Base-by-base conservation (phyloP, 2,329 filamentous ascomycete species). In the Monilinia laxa region DNA sequence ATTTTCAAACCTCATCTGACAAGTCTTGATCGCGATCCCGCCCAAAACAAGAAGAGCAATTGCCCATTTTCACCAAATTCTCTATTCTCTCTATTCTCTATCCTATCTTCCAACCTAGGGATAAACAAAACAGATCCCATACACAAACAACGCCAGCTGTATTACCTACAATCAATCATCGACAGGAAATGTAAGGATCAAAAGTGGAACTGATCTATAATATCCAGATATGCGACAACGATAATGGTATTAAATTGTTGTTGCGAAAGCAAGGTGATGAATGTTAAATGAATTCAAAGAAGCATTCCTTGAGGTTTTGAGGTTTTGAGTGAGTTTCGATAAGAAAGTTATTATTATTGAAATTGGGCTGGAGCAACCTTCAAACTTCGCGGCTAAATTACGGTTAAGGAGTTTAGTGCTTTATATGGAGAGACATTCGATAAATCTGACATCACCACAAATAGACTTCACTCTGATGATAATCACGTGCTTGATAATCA, bases 21-120 rank as follows among this genome's bases (percentile, higher is more conserved):
- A 78, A 77, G 70, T 85, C 83, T 49, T 67, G 68, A 70, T 79
- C 79, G 63, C 80, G 79, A 65, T 81, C 80, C 70, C 79, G 76
- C 69, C 86, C 85, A 55, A 89, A 78, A 74, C 86, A 89, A 66
- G 86, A 88, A 69, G 83, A 80, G 77, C 86, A 88, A 76, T 81
- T 81, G 68, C 86, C 86, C 86, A 88, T 88, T 42, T 14, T 68
- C 20, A 54, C 35, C 54, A 56, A 45, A 62, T 62, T 62, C 42
- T 42, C 64, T 67, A 23, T 5, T 56, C 57, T 38, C 31, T 55
- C 65, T 42, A n/a, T 42, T 51, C 56, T 28, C 25, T 49, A 47
- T 47, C 9, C 57, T 25, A 23, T 31, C 47, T 53, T 49, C 55
- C 55, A 56, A 54, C 62, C 20, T 35, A 55, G 45, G 42, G 40